These are phyloP conservation scores for Trichophyton mentagrophytes DNA, from an alignment of 2,329 filamentous ascomycete genomes.

Conservation along the genomic window DNA sequence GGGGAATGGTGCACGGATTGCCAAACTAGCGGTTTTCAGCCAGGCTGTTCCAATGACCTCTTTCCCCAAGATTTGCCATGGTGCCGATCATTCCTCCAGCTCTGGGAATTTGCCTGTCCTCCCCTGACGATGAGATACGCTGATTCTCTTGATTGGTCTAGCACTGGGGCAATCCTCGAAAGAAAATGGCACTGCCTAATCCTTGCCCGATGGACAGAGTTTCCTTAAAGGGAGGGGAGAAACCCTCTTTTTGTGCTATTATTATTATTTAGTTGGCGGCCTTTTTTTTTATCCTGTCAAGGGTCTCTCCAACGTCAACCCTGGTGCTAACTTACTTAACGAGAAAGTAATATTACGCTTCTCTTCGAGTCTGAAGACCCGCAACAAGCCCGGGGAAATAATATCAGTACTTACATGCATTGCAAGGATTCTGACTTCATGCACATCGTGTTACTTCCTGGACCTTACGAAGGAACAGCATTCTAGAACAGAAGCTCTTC, in stretches of 20 bases:
- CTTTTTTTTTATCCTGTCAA: background rate
- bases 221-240: background rate
- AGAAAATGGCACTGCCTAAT: background rate
- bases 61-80: background rate
- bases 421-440: background rate
- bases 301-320: background rate
- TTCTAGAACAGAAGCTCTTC: conserved; percentile 1
- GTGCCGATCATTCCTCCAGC: background rate
- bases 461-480: background rate
- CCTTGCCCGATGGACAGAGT: background rate
- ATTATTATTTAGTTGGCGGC: background rate
- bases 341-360: background rate
- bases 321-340: background rate
- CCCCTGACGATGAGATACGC: background rate
- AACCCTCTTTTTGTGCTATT: background rate
- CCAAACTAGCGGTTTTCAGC: background rate
- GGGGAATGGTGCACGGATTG: background rate
- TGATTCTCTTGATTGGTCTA: background rate
- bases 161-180: background rate
- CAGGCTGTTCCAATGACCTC: background rate
- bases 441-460: background rate
- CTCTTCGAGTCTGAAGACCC: background rate
- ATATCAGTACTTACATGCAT: background rate
- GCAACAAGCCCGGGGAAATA: background rate
- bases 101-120: background rate